Percentiles rank a stretch among this genome's conserved stretches.
phyloP scores from a whole-genome alignment of 2,329 filamentous ascomycete species.

The Bipolaris gigantea region DNA sequence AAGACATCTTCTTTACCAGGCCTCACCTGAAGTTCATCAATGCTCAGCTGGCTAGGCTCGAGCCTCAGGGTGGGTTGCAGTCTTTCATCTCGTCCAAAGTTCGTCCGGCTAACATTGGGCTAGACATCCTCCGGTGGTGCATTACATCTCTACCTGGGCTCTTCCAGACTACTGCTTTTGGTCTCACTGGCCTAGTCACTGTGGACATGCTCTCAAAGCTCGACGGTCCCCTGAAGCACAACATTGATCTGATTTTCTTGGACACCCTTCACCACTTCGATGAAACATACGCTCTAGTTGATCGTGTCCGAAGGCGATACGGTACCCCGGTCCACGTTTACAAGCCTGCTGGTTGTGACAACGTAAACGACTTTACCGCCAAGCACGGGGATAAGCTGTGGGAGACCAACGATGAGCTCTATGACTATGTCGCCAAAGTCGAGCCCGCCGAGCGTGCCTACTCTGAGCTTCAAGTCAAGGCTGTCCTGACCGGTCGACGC shows the following conservation, averaged over 20 bases:
- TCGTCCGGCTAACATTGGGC: constrained; percentile 26
- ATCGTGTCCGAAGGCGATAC: constrained; percentile 75
- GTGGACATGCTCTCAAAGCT: constrained; percentile 74
- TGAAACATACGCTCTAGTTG: constrained; percentile 55
- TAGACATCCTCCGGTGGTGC: constrained; percentile 88
- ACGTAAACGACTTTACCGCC: constrained; percentile 73
- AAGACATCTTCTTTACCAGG: constrained; percentile 82
- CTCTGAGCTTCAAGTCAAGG: constrained; percentile 80
- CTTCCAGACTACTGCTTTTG: constrained; percentile 60
- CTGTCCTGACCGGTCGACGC: constrained; percentile 88
- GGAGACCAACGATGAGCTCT: constrained; percentile 82
- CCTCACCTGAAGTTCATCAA: constrained; percentile 90
- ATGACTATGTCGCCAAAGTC: constrained; percentile 97
- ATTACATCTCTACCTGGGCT: constrained; percentile 87
- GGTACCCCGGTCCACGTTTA: constrained; percentile 82
- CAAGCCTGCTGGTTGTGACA: constrained; percentile 78
- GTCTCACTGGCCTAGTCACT: constrained; percentile 55
- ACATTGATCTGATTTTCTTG: constrained; percentile 56
- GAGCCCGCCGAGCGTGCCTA: constrained; percentile 94
- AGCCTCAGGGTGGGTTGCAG: constrained; percentile 65
- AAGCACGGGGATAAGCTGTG: constrained; percentile 83
- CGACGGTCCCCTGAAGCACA: constrained; percentile 59
- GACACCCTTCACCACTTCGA: constrained; percentile 59
- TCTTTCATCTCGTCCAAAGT: not conserved
- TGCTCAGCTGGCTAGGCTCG: constrained; percentile 80